Percentiles rank a stretch among this genome's conserved stretches.
Evolutionary conservation across 2,329 filamentous ascomycete genomes (phyloP).

Genomic region (Thelonectria blattea): DNA sequence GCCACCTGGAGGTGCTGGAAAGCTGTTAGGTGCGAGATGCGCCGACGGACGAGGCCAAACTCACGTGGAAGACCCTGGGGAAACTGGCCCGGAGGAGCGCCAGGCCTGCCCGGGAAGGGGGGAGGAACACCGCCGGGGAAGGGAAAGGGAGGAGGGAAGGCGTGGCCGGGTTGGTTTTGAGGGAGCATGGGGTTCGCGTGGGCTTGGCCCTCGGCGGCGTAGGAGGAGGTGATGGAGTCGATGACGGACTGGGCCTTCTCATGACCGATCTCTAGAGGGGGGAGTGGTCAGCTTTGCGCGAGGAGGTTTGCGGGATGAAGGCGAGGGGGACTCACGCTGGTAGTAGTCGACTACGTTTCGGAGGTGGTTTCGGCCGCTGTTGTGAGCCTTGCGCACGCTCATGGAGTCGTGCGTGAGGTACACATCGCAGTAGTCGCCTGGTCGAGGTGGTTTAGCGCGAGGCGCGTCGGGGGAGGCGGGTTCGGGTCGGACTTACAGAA

Average conservation of each 20-base stretch:
- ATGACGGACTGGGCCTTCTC: conserved; percentile 99
- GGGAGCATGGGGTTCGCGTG: conserved; percentile 84
- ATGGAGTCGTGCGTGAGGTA: conserved; percentile 99
- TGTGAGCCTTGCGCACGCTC: conserved; percentile 99
- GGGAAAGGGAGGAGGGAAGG: conserved; percentile 61
- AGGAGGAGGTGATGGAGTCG: conserved; percentile 95
- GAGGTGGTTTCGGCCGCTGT: conserved; percentile 93
- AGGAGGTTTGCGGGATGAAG: background rate
- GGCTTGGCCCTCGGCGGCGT: conserved; percentile 90
- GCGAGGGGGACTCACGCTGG: conserved; percentile 67
- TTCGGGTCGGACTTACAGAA: conserved; percentile 31
- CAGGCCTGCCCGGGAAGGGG: conserved; percentile 62
- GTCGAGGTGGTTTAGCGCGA: conserved; percentile 40
- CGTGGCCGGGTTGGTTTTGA: conserved; percentile 67
- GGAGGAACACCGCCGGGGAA: conserved; percentile 69
- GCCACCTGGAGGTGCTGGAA: conserved; percentile 54
- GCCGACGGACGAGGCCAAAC: conserved; percentile 36
- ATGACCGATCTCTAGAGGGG: conserved; percentile 82
- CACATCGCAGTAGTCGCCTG: conserved; percentile 97
- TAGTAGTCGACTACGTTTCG: conserved; percentile 99
- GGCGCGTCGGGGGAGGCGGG: conserved; percentile 13
- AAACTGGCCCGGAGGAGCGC: conserved; percentile 48
- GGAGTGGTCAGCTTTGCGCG: conserved; percentile 8
- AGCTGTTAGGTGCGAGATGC: conserved; percentile 18
- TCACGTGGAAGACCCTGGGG: conserved; percentile 59